A percentile compares a stretch with the other conserved stretches of the same genome.
Conservation (phyloP, 1,284 basidiomycete species). For the Irpex lacteus region DNA sequence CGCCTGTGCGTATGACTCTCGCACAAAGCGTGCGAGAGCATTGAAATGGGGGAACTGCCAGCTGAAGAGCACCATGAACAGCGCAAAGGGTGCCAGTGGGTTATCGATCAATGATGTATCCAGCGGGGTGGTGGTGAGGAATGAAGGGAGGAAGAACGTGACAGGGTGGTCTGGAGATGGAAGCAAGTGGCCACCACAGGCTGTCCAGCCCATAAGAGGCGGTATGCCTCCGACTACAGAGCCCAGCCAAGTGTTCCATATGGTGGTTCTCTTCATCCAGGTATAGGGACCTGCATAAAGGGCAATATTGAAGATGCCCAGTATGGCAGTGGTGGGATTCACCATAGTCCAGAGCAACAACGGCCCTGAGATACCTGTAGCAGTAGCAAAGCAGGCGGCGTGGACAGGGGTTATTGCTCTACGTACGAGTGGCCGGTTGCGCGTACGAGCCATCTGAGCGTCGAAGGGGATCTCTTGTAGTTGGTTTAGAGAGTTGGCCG, state of each 20-base stretch:
- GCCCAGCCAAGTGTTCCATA: conserved; percentile 96
- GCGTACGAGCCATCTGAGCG: conserved; percentile 94
- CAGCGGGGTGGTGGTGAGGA: conserved; percentile 34
- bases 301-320: conserved; percentile 84
- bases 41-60: conserved; percentile 99
- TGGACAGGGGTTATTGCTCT: conserved; percentile 83
- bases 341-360: conserved; percentile 81
- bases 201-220: conserved; percentile 98
- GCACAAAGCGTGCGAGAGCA: conserved; percentile 84
- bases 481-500: conserved; percentile 95
- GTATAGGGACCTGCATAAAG: conserved; percentile 95
- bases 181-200: conserved; percentile 81
- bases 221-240: conserved; percentile 91
- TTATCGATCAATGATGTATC: conserved; percentile 61
- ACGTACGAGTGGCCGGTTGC: conserved; percentile 86
- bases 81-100: conserved; percentile 71
- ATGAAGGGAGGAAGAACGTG: conserved; percentile 55
- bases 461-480: conserved; percentile 94
- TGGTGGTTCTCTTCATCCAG: conserved; percentile 86
- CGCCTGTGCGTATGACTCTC: conserved; percentile 88
- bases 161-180: conserved; percentile 60
- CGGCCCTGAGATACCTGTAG: conserved; percentile 78
- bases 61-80: conserved; percentile 85
- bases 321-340: conserved; percentile 83
- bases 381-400: conserved; percentile 76